A percentile compares a stretch with the other conserved stretches of the same genome.
phyloP scores from a whole-genome alignment of 1,284 basidiomycete genomes.

The Ustilago hordei region DNA sequence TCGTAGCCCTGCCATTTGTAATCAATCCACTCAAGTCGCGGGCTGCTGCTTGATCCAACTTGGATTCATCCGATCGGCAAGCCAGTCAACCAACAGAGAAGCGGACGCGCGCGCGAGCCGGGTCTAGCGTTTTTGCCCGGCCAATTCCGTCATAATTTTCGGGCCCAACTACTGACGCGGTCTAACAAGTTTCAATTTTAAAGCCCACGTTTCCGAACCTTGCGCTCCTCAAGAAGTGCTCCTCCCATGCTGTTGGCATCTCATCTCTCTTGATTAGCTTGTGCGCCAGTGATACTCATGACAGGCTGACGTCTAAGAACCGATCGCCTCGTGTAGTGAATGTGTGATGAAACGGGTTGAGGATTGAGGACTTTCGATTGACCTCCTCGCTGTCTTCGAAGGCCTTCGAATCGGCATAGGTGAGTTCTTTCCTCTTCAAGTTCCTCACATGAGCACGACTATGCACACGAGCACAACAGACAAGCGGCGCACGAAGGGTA shows the following conservation, averaged over 20 bases:
- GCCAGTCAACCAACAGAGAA: neutral
- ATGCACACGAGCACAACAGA: neutral
- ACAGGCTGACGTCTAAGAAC: no score
- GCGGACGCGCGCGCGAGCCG: slow-evolving; percentile 15
- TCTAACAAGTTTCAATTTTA: slow-evolving; percentile 16
- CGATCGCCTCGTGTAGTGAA: no score
- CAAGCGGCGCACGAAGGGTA: neutral
- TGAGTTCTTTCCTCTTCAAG: neutral
- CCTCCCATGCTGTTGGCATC: neutral
- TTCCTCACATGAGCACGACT: neutral
- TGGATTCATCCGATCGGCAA: slow-evolving; percentile 32
- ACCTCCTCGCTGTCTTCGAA: no score
- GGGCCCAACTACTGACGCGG: slow-evolving; percentile 10
- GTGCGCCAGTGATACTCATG: neutral
- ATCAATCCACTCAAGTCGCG: slow-evolving; percentile 1
- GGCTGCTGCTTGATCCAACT: slow-evolving; percentile 14
- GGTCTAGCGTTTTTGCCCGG: slow-evolving; percentile 26
- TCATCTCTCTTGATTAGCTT: neutral
- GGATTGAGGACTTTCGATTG: no score
- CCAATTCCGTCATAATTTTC: slow-evolving; percentile 32
- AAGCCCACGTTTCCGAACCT: neutral
- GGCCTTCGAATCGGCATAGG: no score
- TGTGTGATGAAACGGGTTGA: no score
- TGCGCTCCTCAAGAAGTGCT: neutral
- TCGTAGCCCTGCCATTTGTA: slow-evolving; percentile 19